Percentiles rank a stretch among this genome's conserved stretches.
Conservation (phyloP, 352 stramenopile genomes). For the Pythium apleroticum region DNA sequence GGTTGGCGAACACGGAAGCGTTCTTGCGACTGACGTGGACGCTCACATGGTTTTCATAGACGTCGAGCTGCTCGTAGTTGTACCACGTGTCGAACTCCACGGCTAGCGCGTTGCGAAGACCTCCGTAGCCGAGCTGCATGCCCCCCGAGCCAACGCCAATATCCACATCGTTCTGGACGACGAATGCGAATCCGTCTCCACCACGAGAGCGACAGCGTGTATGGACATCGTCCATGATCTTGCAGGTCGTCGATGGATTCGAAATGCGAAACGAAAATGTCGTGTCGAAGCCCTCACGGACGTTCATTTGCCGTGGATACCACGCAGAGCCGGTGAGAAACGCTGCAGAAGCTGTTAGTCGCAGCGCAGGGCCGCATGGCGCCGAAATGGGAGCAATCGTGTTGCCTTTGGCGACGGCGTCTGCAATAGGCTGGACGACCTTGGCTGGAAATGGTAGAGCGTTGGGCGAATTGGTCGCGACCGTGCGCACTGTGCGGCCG, state of each 20-base stretch:
- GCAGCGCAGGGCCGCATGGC: conserved; percentile 66
- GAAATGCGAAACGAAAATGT: conserved; percentile 81
- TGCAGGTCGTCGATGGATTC: conserved; percentile 86
- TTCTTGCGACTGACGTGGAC: conserved; percentile 64
- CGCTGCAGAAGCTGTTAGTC: conserved; percentile 75
- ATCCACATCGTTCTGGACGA: conserved; percentile 78
- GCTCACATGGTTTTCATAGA: conserved; percentile 92
- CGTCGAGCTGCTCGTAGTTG: conserved; percentile 85
- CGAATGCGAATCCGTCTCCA: conserved; percentile 80
- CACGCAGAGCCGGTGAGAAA: conserved; percentile 85
- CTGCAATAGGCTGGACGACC: conserved; percentile 24
- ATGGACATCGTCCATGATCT: conserved; percentile 84
- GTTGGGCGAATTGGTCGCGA: conserved; percentile 43
- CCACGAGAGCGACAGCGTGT: conserved; percentile 80
- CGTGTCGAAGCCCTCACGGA: conserved; percentile 90
- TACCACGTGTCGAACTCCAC: conserved; percentile 94
- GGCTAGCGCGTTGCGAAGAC: conserved; percentile 80
- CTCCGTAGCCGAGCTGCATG: conserved; percentile 84
- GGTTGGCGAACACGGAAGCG: conserved; percentile 53
- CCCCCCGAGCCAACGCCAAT: conserved; percentile 67
- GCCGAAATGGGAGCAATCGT: conserved; percentile 38
- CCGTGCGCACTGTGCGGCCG: conserved; percentile 30
- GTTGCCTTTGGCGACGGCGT: neutral
- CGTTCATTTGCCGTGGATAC: conserved; percentile 89
- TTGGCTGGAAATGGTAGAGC: conserved; percentile 49